Evolutionary conservation across 2,329 filamentous ascomycete genomes (phyloP).

Genomic region (Boeremia lycopersici): DNA sequence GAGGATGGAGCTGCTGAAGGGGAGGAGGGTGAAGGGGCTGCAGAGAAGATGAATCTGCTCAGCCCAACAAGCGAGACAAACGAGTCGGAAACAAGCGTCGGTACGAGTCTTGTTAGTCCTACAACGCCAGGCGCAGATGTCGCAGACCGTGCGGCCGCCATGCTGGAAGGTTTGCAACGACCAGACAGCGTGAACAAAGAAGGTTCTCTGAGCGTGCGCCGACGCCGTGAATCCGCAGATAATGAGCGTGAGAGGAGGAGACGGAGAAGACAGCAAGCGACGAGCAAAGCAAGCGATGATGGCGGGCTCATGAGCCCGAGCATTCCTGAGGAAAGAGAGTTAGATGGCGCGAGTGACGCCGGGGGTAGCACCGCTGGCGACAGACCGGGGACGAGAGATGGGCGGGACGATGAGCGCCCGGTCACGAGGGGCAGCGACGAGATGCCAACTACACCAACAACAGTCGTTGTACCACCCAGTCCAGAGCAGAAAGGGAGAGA

Average conservation of each 20-base stretch:
- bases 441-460: constrained; percentile 36
- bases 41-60: constrained; percentile 57
- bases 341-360: constrained; percentile 15
- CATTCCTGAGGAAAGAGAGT: constrained; percentile 39
- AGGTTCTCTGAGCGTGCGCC: constrained; percentile 60
- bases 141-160: constrained; percentile 79
- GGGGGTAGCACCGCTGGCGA: constrained; percentile 15
- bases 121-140: constrained; percentile 64
- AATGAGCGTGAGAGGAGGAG: constrained; percentile 75
- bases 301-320: constrained; percentile 41
- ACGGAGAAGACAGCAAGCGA: constrained; percentile 56
- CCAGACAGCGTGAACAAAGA: constrained; percentile 59
- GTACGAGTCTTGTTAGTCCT: constrained; percentile 35
- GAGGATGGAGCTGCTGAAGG: constrained; percentile 48
- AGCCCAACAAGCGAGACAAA: constrained; percentile 55
- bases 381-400: constrained; percentile 12
- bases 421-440: constrained; percentile 18
- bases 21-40: constrained; percentile 21
- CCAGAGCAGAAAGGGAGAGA: constrained; percentile 39
- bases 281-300: constrained; percentile 39
- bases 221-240: constrained; percentile 75
- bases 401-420: constrained; percentile 17
- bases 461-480: constrained; percentile 47
- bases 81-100: constrained; percentile 33
- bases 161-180: constrained; percentile 82